These are phyloP conservation scores for Acorus calamus DNA, from an alignment of 106 monocot genomes.

Conservation along the genomic window DNA sequence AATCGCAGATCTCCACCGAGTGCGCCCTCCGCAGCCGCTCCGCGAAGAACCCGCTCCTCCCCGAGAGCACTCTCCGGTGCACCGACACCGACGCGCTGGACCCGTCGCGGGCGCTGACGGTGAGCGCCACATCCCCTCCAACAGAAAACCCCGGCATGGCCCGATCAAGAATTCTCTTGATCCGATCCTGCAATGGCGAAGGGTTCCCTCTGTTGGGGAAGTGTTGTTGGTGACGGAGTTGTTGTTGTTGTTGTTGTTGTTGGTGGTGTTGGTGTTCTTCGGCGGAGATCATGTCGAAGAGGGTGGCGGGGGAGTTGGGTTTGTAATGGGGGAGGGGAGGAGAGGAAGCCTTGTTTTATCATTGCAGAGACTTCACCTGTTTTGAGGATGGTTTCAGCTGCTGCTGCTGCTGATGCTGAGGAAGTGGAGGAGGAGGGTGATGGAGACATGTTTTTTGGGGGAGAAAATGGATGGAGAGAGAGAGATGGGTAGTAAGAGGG, in stretches of 20 bases:
- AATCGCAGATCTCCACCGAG: slow-evolving; percentile 6
- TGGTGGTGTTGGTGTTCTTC: slow-evolving; percentile 7
- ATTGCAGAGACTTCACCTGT: slow-evolving; percentile 39
- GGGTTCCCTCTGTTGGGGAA: background rate
- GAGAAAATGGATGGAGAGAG: too few relatives aligned
- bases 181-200: background rate
- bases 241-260: too few relatives aligned
- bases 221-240: too few relatives aligned
- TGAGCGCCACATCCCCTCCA: slow-evolving; percentile 12
- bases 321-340: slow-evolving; percentile 6
- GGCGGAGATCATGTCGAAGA: slow-evolving; percentile 15
- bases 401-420: slow-evolving; percentile 2
- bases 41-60: slow-evolving; percentile 19
- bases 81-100: slow-evolving; percentile 2
- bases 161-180: background rate
- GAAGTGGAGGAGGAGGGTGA: too few relatives aligned
- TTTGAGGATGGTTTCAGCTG: slow-evolving; percentile 25
- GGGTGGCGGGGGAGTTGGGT: background rate
- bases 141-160: background rate
- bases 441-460: too few relatives aligned
- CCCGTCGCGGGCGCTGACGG: slow-evolving; percentile 14
- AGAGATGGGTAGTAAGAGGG: too few relatives aligned
- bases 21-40: slow-evolving; percentile 5
- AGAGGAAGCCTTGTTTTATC: slow-evolving; percentile 38
- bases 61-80: slow-evolving; percentile 11